Evolutionary conservation across 495 filamentous ascomycete species (phyloP), one percentile per base, ranked within the genome.

Genomic region (Niebla homalea): DNA sequence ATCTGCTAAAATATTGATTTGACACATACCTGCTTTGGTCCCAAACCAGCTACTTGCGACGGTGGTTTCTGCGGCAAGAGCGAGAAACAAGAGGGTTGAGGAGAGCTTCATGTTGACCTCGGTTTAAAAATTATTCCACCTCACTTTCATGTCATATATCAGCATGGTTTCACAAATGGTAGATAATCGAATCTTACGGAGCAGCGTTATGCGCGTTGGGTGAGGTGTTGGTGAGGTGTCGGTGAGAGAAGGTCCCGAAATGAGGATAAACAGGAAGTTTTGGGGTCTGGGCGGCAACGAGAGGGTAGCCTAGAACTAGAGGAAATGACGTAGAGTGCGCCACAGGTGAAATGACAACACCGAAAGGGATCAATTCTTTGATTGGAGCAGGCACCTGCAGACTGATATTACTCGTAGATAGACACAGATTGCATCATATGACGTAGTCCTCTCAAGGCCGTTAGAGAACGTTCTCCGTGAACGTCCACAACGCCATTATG

Each of bases 1-100:
- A 48, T 20, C 20, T 44, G 23, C 29, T 32, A 11, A 11, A 1
- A 10, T 5, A 2, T 32, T 12, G 14, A 32, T 2, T 12, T 32
- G 23, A n/a, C 25, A 77, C 81, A 45, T 66, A 90, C 87, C 81
- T 64, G 87, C 76, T 68, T 86, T 89, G 16, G 45, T 49, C 53
- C 76, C 79, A 62, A 89, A 87, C 87, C 87, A 92, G 60, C 64
- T 81, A 57, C 77, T 82, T 43, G 77, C 85, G 51, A 83, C 71
- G 29, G 79, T 76, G 43, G 68, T 74, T 60, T 87, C 78, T 42
- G 81, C 77, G 51, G 82, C 81, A 21, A 93, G 71, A 57, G 76
- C 77, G 53, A 87, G 68, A 58, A 88, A 69, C 57, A 90, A 66
- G 67, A 84, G 64, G 56, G 76, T 75, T 54, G 76, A 71, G 48